Percentiles rank a stretch among this genome's conserved stretches.
Evolutionary conservation across 352 stramenopile genomes (phyloP).

Genomic region (Pythium brachiatum): DNA sequence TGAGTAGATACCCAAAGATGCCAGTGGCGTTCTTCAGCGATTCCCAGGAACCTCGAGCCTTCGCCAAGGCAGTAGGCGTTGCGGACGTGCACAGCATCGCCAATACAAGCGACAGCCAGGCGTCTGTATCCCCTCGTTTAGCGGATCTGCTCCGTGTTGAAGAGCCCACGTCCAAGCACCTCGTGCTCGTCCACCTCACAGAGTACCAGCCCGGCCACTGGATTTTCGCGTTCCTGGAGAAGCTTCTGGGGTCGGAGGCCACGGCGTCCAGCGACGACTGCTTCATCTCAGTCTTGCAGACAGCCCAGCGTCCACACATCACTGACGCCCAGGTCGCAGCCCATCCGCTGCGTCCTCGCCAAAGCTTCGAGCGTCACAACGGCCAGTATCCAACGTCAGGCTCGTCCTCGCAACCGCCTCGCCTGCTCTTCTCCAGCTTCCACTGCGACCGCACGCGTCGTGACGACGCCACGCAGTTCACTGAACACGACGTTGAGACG

Average conservation of each 20-base stretch:
- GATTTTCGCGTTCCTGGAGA: slow-evolving; percentile 39
- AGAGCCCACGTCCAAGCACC: slow-evolving; percentile 35
- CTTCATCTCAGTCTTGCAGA: slow-evolving; percentile 50
- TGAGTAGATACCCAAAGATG: slow-evolving; percentile 52
- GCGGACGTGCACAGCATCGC: slow-evolving; percentile 30
- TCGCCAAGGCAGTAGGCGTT: slow-evolving; percentile 35
- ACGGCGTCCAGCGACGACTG: slow-evolving; percentile 30
- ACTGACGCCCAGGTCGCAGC: slow-evolving; percentile 6
- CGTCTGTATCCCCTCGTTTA: slow-evolving; percentile 20
- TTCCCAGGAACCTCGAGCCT: slow-evolving; percentile 30
- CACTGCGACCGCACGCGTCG: slow-evolving; percentile 64
- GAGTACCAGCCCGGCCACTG: slow-evolving; percentile 33
- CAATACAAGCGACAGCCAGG: slow-evolving; percentile 1
- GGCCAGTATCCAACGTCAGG: slow-evolving; percentile 36
- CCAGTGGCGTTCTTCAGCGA: slow-evolving; percentile 60
- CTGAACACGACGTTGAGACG: slow-evolving; percentile 47
- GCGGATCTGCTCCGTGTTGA: slow-evolving; percentile 30
- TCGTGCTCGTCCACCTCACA: slow-evolving; percentile 58
- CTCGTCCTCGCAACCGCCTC: slow-evolving; percentile 15
- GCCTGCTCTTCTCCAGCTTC: slow-evolving; percentile 55
- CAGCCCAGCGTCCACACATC: slow-evolving; percentile 17
- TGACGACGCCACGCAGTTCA: slow-evolving; percentile 46
- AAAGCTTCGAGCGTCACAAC: slow-evolving; percentile 64
- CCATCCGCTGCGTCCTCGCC: slow-evolving; percentile 55
- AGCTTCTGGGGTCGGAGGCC: slow-evolving; percentile 10